A percentile compares a stretch with the other conserved stretches of the same genome.
These are phyloP conservation scores for Salix arbutifolia DNA, from an alignment of 345 rosid species.

Conservation along the genomic window DNA sequence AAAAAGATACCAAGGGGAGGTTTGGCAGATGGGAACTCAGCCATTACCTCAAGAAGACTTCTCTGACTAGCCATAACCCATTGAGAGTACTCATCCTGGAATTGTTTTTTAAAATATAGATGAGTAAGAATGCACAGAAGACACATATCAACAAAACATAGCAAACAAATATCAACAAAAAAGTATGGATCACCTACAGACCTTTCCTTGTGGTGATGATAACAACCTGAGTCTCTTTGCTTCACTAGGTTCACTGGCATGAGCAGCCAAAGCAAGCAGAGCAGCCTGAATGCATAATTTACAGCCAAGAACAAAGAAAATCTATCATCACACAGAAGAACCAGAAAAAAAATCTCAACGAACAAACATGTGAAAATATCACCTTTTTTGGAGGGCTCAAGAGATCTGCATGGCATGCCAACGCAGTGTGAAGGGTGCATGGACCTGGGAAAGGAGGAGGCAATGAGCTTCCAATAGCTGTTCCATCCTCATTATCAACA, in stretches of 20 bases:
- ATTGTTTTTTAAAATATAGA: too few relatives aligned
- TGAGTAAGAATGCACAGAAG: neutral
- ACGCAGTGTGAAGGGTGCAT: slow-evolving; percentile 62
- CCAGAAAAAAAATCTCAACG: neutral
- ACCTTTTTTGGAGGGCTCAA: slow-evolving; percentile 86
- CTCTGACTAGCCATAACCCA: slow-evolving; percentile 33
- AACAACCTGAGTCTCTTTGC: slow-evolving; percentile 40
- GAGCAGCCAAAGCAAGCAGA: slow-evolving; percentile 81
- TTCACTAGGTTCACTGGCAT: slow-evolving; percentile 81
- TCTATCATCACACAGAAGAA: neutral
- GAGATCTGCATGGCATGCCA: slow-evolving; percentile 70
- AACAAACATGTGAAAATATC: slow-evolving; percentile 1
- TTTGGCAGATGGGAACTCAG: slow-evolving; percentile 29
- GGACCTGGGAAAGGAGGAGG: slow-evolving; percentile 83
- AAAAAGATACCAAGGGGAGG: slow-evolving; percentile 34
- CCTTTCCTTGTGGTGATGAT: slow-evolving; percentile 30
- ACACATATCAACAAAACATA: neutral
- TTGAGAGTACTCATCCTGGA: slow-evolving; percentile 28
- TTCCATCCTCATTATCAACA: slow-evolving; percentile 70
- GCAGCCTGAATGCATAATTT: slow-evolving; percentile 54
- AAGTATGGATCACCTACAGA: neutral
- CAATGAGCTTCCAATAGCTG: slow-evolving; percentile 55
- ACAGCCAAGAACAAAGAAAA: slow-evolving; percentile 6
- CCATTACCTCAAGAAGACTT: slow-evolving; percentile 36
- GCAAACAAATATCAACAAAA: neutral